Base-by-base conservation (phyloP, 2,329 filamentous ascomycete species). In the Ophioceras dolichostomum region DNA sequence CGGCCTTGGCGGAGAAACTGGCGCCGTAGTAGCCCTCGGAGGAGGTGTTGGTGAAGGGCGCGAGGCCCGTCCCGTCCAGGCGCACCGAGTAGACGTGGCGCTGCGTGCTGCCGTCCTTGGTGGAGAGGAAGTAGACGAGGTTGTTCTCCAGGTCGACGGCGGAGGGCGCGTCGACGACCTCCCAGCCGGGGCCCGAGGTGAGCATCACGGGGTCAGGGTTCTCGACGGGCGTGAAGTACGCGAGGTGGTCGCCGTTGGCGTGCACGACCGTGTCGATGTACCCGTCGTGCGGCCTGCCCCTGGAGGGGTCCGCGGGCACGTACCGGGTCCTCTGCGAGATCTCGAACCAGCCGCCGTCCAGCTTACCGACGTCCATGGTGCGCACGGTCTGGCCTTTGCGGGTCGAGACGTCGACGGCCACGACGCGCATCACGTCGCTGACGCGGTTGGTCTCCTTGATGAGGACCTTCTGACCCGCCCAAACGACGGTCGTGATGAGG, bases 261-360 rank as follows among this genome's bases (percentile, higher is more conserved):
- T 93, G 69, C 39, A 96, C 82, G 41, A 96, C 66, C 0, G 83
- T 87, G 57, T 98, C 91, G 43, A 98, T 79, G 51, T 98, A 98
- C 17, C 91, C 91, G 56, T 95, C 87, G 5, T 89, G 60, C 2
- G 73, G 67, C 17, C 88, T 78, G 12, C 83, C 84, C 43, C 83
- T 85, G 10, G 62, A 57, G 17, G 82, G 72, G 54, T 95, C 85
- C 4, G 86, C 83, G 2, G 91, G 91, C 40, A 98, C 79, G 52
- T 82, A 96, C 12, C 67, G 77, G 4, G 88, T 94, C 30, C 80
- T 75, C 49, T 94, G 81, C 1, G 86, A 85, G 30, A 94, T 85
- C 60, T 98, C 91, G 49, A 95, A 89, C 91, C 91, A 98, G 24
- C 91, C 93, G 17, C 88, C 88, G 55, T 98, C 91, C n/a, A 95